Evolutionary conservation across 2,329 filamentous ascomycete species (phyloP).

Genomic region (Microascus cirrosus): DNA sequence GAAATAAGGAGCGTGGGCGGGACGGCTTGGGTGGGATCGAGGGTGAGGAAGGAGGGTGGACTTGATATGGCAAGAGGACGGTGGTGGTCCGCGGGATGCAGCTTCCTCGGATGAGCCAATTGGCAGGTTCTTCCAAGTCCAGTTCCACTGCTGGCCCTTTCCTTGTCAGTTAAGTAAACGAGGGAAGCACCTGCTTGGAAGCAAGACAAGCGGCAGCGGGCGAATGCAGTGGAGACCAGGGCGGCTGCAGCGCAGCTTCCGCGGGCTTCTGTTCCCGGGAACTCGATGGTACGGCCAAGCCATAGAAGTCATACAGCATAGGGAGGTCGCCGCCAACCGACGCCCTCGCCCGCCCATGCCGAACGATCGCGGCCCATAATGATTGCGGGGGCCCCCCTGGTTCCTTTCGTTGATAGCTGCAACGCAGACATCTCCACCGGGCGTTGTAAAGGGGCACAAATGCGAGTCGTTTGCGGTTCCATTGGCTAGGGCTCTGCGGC

Average conservation of each 20-base stretch:
- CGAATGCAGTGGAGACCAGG: background rate
- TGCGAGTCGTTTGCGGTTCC: background rate
- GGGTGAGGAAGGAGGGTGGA: background rate
- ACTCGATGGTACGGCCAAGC: too few relatives aligned
- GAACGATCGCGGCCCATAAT: too few relatives aligned
- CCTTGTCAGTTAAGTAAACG: background rate
- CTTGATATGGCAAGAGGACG: background rate
- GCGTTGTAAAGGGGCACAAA: too few relatives aligned
- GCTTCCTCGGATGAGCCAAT: background rate
- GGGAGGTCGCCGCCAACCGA: too few relatives aligned
- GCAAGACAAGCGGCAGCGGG: background rate
- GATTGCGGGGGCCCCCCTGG: too few relatives aligned
- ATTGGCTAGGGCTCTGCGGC: background rate
- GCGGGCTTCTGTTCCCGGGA: background rate
- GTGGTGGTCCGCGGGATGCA: background rate
- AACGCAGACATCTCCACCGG: too few relatives aligned
- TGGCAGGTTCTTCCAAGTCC: background rate
- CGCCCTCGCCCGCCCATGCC: too few relatives aligned
- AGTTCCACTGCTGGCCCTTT: background rate
- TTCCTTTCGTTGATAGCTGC: too few relatives aligned
- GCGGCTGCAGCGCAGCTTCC: background rate
- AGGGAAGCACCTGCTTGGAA: background rate
- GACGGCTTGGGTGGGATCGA: background rate
- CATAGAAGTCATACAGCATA: too few relatives aligned
- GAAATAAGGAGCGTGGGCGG: background rate